Base-by-base conservation (phyloP, 2,329 filamentous ascomycete species). In the Rugonectria rugulosa region DNA sequence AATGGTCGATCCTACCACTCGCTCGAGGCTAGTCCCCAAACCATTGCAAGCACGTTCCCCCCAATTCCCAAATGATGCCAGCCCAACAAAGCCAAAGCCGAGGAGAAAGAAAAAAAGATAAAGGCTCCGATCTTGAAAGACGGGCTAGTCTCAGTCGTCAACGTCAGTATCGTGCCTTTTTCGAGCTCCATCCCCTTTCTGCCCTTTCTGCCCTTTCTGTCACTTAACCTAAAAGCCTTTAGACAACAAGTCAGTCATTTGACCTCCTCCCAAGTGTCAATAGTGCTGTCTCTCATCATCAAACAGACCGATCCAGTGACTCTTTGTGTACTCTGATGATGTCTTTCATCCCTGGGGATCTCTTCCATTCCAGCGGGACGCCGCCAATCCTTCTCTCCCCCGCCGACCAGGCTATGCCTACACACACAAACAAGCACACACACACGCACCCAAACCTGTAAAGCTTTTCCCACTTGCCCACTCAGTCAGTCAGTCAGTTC, bases 281-380 rank as follows among this genome's bases (percentile, higher is more conserved):
- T 24, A n/a, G 26, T 44, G 17, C 12, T 21, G 37, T 43, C 38
- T 51, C 31, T 20, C 24, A 32, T 40, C 21, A 29, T 42, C 47
- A n/a, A 7, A 21, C 9, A 20, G 12, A 6, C 29, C 40, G 37
- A 37, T 31, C n/a, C n/a, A n/a, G n/a, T 21, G 31, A 12, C 48
- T 23, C 17, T 11, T 24, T 44, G 34, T n/a, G 11, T 37, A 26
- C 24, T n/a, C 23, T 19, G 40, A 44, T 45, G 24, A 44, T 50
- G 47, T 42, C 47, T 42, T 45, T 31, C 32, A 27, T 43, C 14
- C 42, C 42, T 47, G 27, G 15, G 32, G n/a, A n/a, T 15, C 10
- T 20, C 32, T 21, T 50, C 26, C 63, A 61, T 61, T 62, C 60
- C 59, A 61, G 53, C 26, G 15, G 31, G 23, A 20, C n/a, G 19